phyloP scores from a whole-genome alignment of 345 rosid genomes.

The Corymbia maculata region DNA sequence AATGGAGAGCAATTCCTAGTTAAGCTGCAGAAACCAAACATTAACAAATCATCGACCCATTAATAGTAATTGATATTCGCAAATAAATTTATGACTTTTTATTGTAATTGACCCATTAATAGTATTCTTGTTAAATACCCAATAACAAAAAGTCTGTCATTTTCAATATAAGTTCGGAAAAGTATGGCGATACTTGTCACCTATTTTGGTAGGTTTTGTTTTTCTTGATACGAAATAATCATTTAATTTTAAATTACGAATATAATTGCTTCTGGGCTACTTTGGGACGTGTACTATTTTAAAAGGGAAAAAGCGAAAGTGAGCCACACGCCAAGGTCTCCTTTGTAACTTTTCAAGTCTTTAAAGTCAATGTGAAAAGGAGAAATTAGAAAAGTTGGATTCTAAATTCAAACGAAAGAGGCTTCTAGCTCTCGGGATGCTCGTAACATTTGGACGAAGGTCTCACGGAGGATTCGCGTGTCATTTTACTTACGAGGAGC shows the following conservation, averaged over 20 bases:
- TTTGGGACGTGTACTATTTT: not conserved
- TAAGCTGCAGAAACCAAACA: too few species aligned
- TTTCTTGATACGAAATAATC: not conserved
- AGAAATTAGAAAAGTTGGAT: not conserved
- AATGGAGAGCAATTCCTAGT: too few species aligned
- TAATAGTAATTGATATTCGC: accelerated
- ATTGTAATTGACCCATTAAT: too few species aligned
- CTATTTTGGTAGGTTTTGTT: not conserved
- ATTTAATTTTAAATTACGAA: too few species aligned
- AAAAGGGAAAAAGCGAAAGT: not conserved
- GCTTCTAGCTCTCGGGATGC: not conserved
- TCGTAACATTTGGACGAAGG: not conserved
- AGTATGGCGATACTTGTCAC: not conserved
- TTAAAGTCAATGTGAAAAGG: too few species aligned
- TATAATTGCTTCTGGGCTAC: not conserved
- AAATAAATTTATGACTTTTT: too few species aligned
- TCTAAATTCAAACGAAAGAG: not conserved
- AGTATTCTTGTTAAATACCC: too few species aligned
- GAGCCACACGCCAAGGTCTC: not conserved
- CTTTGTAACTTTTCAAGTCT: not conserved
- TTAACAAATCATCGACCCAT: too few species aligned
- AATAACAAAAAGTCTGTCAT: too few species aligned
- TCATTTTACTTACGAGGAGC: not conserved
- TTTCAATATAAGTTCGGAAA: not conserved
- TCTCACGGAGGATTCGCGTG: not conserved